Evolutionary conservation across 139 green algal genomes (phyloP).

Genomic region (Raphidocelis subcapitata): DNA sequence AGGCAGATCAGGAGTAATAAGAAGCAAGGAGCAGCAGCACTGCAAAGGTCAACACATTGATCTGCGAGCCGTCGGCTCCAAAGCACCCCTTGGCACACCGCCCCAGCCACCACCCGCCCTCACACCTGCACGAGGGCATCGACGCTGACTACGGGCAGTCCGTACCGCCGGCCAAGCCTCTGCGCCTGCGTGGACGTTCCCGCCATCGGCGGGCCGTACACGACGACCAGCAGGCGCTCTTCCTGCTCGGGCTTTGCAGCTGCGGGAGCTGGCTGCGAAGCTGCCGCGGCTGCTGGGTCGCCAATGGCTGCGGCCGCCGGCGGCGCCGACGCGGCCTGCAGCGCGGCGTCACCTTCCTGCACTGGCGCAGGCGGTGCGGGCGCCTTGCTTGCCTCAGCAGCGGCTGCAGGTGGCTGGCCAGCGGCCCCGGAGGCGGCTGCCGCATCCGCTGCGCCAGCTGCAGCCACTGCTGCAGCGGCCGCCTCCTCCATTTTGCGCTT

Average conservation of each 20-base stretch:
- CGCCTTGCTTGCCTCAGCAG: background rate
- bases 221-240: slow-evolving; percentile 27
- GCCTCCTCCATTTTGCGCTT: slow-evolving; percentile 25
- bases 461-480: background rate
- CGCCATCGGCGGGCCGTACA: slow-evolving; percentile 41
- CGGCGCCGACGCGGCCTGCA: slow-evolving; percentile 44
- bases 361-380: background rate
- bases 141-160: slow-evolving; percentile 35
- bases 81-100: too few species aligned
- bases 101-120: too few species aligned
- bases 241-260: background rate
- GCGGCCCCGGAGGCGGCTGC: background rate
- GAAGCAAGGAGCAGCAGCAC: too few species aligned
- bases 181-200: slow-evolving; percentile 44
- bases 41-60: too few species aligned
- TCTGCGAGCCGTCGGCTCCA: too few species aligned
- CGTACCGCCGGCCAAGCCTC: slow-evolving; percentile 54
- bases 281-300: background rate
- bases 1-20: background rate
- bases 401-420: background rate
- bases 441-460: slow-evolving; percentile 7
- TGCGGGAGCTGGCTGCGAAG: background rate
- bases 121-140: slow-evolving; percentile 51
- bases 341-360: slow-evolving; percentile 12
- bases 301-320: slow-evolving; percentile 23